Percentiles rank a stretch among this genome's conserved stretches.
phyloP scores from a whole-genome alignment of 208 protist species.

The Leishmania aethiopica region DNA sequence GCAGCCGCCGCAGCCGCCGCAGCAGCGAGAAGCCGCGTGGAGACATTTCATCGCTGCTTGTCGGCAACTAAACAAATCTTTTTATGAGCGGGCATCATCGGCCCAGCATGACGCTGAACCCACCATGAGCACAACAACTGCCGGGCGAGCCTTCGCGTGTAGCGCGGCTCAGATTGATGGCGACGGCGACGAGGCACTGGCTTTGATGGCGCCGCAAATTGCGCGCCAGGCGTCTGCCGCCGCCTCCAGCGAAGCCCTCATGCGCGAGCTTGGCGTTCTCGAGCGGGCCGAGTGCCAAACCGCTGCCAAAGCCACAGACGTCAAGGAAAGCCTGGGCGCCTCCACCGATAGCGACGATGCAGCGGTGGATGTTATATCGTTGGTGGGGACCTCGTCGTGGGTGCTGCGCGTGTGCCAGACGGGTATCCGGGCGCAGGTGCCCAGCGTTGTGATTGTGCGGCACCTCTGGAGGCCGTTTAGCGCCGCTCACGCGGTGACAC shows the following conservation, averaged over 20 bases:
- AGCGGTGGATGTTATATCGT: background rate
- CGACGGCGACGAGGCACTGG: constrained; percentile 14
- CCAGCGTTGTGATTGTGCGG: constrained; percentile 20
- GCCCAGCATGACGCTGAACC: background rate
- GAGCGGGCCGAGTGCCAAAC: constrained; percentile 16
- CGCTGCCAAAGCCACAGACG: background rate
- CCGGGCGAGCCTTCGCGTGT: background rate
- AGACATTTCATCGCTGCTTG: constrained; percentile 19
- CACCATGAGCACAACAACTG: background rate
- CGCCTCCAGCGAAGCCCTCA: constrained; percentile 23
- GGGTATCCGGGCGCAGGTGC: constrained; percentile 22
- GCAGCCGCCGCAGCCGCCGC: background rate
- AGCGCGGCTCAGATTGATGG: no score
- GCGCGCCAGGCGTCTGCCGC: constrained; percentile 7
- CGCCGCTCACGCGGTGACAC: background rate
- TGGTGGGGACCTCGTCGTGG: background rate
- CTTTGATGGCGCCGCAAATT: constrained; percentile 10
- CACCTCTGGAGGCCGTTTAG: constrained; percentile 21
- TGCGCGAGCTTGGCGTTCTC: constrained; percentile 26
- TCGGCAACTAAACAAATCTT: constrained; percentile 18
- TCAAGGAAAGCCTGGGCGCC: background rate
- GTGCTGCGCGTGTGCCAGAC: constrained; percentile 23
- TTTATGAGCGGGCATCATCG: background rate
- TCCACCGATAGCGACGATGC: background rate
- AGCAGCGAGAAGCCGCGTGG: constrained; percentile 21